Percentiles rank a stretch among this genome's conserved stretches.
These are phyloP conservation scores for Mycena sp. DNA, from an alignment of 1,284 basidiomycete genomes.

Conservation along the genomic window DNA sequence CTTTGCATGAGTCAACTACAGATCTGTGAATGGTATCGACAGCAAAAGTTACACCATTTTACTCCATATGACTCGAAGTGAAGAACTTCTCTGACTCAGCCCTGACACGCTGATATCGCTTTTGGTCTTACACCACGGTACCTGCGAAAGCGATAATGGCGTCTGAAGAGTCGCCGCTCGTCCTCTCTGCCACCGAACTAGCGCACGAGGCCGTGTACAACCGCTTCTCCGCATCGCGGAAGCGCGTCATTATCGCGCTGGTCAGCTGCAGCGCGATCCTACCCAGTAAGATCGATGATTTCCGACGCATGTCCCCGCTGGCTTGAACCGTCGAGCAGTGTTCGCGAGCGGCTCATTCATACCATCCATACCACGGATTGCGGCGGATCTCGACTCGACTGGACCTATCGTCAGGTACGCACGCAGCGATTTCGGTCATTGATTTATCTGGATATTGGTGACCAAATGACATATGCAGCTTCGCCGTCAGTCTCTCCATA, in stretches of 20 bases:
- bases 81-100: too few relatives aligned
- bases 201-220: slow-evolving; percentile 54
- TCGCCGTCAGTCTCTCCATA: slow-evolving; percentile 56
- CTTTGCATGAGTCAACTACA: too few relatives aligned
- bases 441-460: not conserved
- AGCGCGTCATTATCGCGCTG: slow-evolving; percentile 55
- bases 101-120: too few relatives aligned
- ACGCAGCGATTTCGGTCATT: not conserved
- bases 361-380: slow-evolving; percentile 74
- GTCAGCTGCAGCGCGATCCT: slow-evolving; percentile 58
- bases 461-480: slow-evolving; percentile 24
- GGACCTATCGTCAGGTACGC: slow-evolving; percentile 62
- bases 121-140: too few relatives aligned
- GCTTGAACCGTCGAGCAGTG: slow-evolving; percentile 48
- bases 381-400: slow-evolving; percentile 65
- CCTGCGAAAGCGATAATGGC: too few relatives aligned
- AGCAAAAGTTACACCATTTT: too few relatives aligned
- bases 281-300: slow-evolving; percentile 46
- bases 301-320: not conserved
- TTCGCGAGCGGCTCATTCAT: slow-evolving; percentile 76
- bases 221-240: slow-evolving; percentile 56
- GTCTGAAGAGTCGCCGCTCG: slow-evolving; percentile 38
- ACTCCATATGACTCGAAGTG: too few relatives aligned
- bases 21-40: too few relatives aligned
- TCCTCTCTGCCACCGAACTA: slow-evolving; percentile 23